These are phyloP conservation scores for Pyrenophora graminea DNA, from an alignment of 2,329 filamentous ascomycete genomes.

Conservation along the genomic window DNA sequence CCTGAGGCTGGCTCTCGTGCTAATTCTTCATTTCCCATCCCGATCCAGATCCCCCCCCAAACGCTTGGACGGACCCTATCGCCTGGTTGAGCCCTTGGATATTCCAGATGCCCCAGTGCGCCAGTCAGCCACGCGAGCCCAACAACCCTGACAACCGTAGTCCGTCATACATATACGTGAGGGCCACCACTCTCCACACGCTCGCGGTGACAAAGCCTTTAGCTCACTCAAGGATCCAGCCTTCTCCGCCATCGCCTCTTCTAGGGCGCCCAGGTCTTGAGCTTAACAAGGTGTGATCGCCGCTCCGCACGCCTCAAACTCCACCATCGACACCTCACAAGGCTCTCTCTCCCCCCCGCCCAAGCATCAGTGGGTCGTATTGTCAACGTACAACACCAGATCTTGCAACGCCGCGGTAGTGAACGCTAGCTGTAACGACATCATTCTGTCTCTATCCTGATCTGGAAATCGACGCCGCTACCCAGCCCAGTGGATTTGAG, in stretches of 20 bases:
- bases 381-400: constrained; percentile 42
- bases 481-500: constrained; percentile 33
- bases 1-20: constrained; percentile 44
- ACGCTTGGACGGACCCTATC: constrained; percentile 50
- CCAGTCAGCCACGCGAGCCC: constrained; percentile 51
- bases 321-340: constrained; percentile 37
- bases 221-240: constrained; percentile 52
- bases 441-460: constrained; percentile 27
- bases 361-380: constrained; percentile 25
- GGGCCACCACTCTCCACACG: constrained; percentile 47
- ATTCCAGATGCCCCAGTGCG: constrained; percentile 39
- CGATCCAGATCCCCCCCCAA: constrained; percentile 47
- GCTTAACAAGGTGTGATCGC: constrained; percentile 57
- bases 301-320: constrained; percentile 47
- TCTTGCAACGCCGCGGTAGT: constrained; percentile 36
- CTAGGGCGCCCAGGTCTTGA: constrained; percentile 51
- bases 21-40: constrained; percentile 39
- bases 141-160: constrained; percentile 46
- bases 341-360: constrained; percentile 23
- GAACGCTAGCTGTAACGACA: constrained; percentile 21
- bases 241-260: constrained; percentile 51
- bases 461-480: constrained; percentile 32
- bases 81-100: constrained; percentile 46
- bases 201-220: constrained; percentile 45
- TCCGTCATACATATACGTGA: constrained; percentile 51